These are phyloP conservation scores for Arabidopsis hybrid DNA, from an alignment of 441 rosid species.

Conservation along the genomic window DNA sequence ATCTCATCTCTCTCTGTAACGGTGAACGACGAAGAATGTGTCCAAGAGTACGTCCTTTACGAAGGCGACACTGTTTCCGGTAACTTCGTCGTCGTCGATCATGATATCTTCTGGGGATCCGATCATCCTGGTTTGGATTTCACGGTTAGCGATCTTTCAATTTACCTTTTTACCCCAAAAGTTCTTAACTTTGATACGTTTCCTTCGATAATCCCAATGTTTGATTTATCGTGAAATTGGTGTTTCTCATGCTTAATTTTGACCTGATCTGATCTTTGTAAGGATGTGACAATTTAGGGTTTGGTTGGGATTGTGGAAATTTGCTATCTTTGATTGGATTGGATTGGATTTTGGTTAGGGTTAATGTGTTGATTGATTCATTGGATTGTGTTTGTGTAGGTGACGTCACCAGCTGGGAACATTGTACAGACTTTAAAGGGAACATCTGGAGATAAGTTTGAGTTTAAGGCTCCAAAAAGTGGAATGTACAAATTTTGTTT, in stretches of 20 bases:
- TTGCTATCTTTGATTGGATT: not conserved
- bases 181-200: not conserved
- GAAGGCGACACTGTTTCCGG: conserved; percentile 94
- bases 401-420: conserved; percentile 75
- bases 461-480: conserved; percentile 79
- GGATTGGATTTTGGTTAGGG: not conserved
- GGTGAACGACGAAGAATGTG: conserved; percentile 88
- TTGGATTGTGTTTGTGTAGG: conserved; percentile 48
- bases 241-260: too few species aligned
- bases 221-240: not conserved
- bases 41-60: conserved; percentile 91
- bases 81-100: conserved; percentile 96
- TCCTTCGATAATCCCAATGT: conserved; percentile 10
- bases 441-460: conserved; percentile 92
- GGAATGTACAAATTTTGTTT: conserved; percentile 97
- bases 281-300: not conserved
- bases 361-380: not conserved
- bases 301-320: conserved; percentile 4
- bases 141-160: conserved; percentile 51
- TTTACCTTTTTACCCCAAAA: not conserved
- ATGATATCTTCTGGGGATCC: conserved; percentile 94
- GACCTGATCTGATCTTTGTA: conserved; percentile 25
- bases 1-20: conserved; percentile 85
- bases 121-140: conserved; percentile 98
- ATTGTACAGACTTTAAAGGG: conserved; percentile 68